These are phyloP conservation scores for Candida ortonii DNA, from an alignment of 805 yeast species.

Conservation along the genomic window DNA sequence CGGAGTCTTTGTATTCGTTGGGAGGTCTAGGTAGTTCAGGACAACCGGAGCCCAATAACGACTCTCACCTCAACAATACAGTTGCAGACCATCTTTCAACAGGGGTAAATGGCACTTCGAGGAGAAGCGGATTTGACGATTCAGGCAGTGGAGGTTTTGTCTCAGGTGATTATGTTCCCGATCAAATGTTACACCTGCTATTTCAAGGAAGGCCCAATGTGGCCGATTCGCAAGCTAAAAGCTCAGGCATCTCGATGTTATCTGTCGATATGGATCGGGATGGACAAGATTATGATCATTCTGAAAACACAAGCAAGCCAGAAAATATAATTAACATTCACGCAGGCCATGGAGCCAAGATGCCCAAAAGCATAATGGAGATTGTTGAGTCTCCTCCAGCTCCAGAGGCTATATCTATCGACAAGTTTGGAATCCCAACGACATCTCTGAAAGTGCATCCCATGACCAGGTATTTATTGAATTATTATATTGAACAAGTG, in stretches of 20 bases:
- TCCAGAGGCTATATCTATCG: constrained; percentile 41
- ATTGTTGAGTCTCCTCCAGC: constrained; percentile 42
- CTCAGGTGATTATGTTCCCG: constrained; percentile 32
- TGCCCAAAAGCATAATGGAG: constrained; percentile 56
- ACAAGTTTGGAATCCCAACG: constrained; percentile 48
- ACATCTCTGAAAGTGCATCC: constrained; percentile 66
- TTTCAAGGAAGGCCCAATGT: constrained; percentile 49
- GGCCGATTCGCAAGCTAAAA: no score
- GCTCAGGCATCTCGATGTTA: no score
- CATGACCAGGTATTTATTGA: constrained; percentile 65
- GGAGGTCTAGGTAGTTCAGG: constrained; percentile 7
- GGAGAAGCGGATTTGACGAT: constrained; percentile 5
- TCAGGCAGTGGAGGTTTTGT: constrained; percentile 7
- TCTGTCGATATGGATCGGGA: constrained; percentile 7
- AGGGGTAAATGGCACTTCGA: not conserved
- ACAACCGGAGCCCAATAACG: no score
- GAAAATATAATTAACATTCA: constrained; percentile 32
- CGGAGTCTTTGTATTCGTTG: constrained; percentile 18
- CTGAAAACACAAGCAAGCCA: constrained; percentile 13
- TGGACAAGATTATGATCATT: constrained; percentile 10
- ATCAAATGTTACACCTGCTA: constrained; percentile 49
- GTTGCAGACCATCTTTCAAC: not conserved
- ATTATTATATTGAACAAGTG: constrained; percentile 70
- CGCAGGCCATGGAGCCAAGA: constrained; percentile 36
- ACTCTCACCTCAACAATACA: not conserved